Conservation (phyloP, 257 asterid genomes). For the Perilla frutescens region DNA sequence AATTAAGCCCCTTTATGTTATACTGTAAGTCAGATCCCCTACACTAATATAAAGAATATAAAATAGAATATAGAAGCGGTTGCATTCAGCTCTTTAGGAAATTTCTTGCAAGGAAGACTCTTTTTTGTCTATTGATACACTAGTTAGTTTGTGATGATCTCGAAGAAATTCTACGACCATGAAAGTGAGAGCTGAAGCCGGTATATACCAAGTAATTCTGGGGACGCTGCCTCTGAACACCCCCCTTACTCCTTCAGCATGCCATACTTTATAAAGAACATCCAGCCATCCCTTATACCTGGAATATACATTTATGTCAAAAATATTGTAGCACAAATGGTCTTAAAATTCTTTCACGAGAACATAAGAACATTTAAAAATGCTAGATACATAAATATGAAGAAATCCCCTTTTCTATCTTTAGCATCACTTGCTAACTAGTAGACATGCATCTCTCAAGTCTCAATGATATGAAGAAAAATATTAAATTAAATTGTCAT, state of each 20-base stretch:
- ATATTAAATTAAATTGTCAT: slow-evolving; percentile 9
- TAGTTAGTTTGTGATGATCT: slow-evolving; percentile 56
- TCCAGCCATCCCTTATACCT: slow-evolving; percentile 85
- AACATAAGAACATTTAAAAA: slow-evolving; percentile 1
- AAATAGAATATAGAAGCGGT: background rate
- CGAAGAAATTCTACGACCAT: slow-evolving; percentile 84
- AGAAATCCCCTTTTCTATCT: background rate
- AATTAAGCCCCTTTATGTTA: background rate
- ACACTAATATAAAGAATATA: slow-evolving; percentile 3
- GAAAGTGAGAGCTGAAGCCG: slow-evolving; percentile 88
- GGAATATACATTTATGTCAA: slow-evolving; percentile 19
- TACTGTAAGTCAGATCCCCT: slow-evolving; percentile 3
- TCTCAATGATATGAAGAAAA: slow-evolving; percentile 6
- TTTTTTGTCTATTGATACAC: slow-evolving; percentile 61
- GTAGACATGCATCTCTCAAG: background rate
- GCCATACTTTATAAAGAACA: slow-evolving; percentile 68
- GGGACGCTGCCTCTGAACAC: slow-evolving; percentile 80
- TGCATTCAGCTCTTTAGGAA: slow-evolving; percentile 38
- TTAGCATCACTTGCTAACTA: slow-evolving; percentile 9
- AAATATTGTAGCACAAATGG: background rate
- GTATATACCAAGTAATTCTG: slow-evolving; percentile 77
- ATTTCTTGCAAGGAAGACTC: slow-evolving; percentile 59
- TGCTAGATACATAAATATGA: background rate
- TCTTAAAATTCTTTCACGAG: background rate
- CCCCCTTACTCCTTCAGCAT: slow-evolving; percentile 67